Percentiles rank a stretch among this genome's conserved stretches.
Evolutionary conservation across 2,329 filamentous ascomycete species (phyloP).

Genomic region (Piedraia hortae): DNA sequence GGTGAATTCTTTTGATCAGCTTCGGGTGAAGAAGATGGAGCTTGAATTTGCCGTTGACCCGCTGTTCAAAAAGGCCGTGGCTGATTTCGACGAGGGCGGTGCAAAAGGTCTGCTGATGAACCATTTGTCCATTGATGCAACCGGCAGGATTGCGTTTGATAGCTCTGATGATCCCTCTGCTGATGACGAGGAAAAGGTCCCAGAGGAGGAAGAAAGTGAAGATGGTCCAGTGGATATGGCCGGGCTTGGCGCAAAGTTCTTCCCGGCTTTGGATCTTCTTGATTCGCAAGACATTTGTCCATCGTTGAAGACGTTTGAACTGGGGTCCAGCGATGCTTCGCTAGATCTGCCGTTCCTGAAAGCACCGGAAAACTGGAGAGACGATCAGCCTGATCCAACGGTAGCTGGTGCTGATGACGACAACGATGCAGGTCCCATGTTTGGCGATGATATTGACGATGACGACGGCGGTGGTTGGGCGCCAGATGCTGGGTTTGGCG

Average conservation of each 20-base stretch:
- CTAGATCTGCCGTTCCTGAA: slow-evolving; percentile 82
- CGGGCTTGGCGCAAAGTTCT: slow-evolving; percentile 52
- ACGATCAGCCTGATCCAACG: slow-evolving; percentile 22
- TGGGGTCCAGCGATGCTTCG: slow-evolving; percentile 61
- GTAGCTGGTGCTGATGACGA: slow-evolving; percentile 25
- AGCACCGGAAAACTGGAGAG: slow-evolving; percentile 54
- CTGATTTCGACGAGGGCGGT: slow-evolving; percentile 93
- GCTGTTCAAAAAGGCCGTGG: slow-evolving; percentile 95
- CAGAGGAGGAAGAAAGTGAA: slow-evolving; percentile 16
- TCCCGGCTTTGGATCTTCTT: slow-evolving; percentile 48
- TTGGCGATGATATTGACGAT: slow-evolving; percentile 46
- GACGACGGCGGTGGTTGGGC: slow-evolving; percentile 45
- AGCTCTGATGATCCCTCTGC: slow-evolving; percentile 60
- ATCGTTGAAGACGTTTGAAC: slow-evolving; percentile 75
- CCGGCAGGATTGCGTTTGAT: slow-evolving; percentile 89
- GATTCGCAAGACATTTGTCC: slow-evolving; percentile 83
- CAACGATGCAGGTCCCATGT: slow-evolving; percentile 20
- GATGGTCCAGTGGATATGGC: slow-evolving; percentile 55
- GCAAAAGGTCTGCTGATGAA: slow-evolving; percentile 88
- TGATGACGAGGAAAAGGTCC: slow-evolving; percentile 17
- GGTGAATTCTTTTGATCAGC: slow-evolving; percentile 57
- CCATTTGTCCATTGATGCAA: slow-evolving; percentile 79
- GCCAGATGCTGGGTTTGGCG: slow-evolving; percentile 60
- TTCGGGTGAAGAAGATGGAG: slow-evolving; percentile 93
- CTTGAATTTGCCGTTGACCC: slow-evolving; percentile 91